Base-by-base conservation (phyloP, 257 asterid species). In the Verbascum thapsus region DNA sequence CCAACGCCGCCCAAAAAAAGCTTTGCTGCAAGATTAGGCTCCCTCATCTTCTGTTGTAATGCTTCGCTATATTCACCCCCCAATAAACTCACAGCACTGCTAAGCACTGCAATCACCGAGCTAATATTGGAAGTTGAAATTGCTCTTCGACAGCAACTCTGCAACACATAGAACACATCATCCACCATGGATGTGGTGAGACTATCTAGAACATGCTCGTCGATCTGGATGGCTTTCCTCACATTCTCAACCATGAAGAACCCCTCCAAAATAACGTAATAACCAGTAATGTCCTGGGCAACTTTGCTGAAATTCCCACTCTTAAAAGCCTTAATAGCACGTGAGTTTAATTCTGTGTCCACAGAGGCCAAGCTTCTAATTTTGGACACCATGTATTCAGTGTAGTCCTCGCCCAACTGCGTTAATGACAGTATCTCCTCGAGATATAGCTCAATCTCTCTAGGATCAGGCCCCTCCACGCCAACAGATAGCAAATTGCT, bases 181-280 rank as follows among this genome's bases (percentile, higher is more conserved):
- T 92, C 97, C 77, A 89, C 97, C 99, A 92, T 83, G 43, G 97
- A 92, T 5, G 97, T 92, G 18, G 96, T 92, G 58, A 92, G 95
- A 74, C 96, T 83, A 72, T 92, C 96, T 13, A 83, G 73, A 56
- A 89, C 97, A 23, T 87, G 96, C 81, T 92, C 95, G 70, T 92
- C 91, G 53, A 89, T 87, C 74, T 81, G 80, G 64, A 92, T 87
- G 17, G 97, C 99, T 74, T 87, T 92, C 72, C 96, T 89, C 68
- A 92, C 99, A 69, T 92, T 92, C 82, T 92, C 96, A 63, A 92
- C 97, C 99, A 92, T 89, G 64, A 92, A 89, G 84, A 78, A 92
- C 8, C 97, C 99, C 69, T 92, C 99, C 84, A 92, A 66, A 30
- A 87, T 87, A 42, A 92, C 96, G 57, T 89, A 92, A 81, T 92